Evolutionary conservation across 108 stramenopile genomes (phyloP).

Genomic region (Epithemia pelagica): DNA sequence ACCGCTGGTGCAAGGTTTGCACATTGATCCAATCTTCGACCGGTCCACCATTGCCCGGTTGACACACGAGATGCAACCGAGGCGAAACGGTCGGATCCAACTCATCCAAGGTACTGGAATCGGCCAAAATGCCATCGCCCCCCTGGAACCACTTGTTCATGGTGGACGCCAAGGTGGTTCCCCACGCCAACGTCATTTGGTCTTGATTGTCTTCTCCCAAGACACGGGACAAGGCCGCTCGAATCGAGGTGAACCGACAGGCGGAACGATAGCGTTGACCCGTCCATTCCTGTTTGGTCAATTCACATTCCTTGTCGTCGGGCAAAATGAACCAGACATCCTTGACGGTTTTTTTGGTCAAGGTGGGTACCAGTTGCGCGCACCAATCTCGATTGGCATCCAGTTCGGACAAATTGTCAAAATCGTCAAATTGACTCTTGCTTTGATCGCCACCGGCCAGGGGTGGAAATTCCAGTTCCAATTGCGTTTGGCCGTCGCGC

Average conservation of each 20-base stretch:
- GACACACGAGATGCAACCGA: constrained; percentile 46
- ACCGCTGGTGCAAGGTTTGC: constrained; percentile 40
- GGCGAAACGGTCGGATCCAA: constrained; percentile 19
- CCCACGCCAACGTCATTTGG: constrained; percentile 72
- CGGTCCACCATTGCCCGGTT: constrained; percentile 85
- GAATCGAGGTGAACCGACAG: constrained; percentile 65
- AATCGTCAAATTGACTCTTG: constrained; percentile 83
- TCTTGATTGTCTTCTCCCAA: constrained; percentile 12
- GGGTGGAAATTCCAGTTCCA: constrained; percentile 84
- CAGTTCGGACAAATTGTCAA: constrained; percentile 82
- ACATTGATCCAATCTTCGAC: constrained; percentile 90
- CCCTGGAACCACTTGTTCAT: constrained; percentile 40
- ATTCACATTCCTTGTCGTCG: constrained; percentile 75
- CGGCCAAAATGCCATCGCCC: constrained; percentile 61
- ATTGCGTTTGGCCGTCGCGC: constrained; percentile 17
- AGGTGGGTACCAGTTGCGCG: constrained; percentile 41
- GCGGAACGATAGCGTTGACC: constrained; percentile 54
- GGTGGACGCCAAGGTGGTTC: constrained; percentile 56
- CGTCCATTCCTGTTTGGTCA: constrained; percentile 64
- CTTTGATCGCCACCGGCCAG: constrained; percentile 52
- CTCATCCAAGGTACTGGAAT: constrained; percentile 45
- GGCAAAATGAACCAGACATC: constrained; percentile 68
- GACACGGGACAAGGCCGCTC: constrained; percentile 34
- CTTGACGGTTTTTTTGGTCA: constrained; percentile 29
- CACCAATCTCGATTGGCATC: constrained; percentile 79